phyloP scores from a whole-genome alignment of 2,329 filamentous ascomycete genomes.

The Bertia moriformis region DNA sequence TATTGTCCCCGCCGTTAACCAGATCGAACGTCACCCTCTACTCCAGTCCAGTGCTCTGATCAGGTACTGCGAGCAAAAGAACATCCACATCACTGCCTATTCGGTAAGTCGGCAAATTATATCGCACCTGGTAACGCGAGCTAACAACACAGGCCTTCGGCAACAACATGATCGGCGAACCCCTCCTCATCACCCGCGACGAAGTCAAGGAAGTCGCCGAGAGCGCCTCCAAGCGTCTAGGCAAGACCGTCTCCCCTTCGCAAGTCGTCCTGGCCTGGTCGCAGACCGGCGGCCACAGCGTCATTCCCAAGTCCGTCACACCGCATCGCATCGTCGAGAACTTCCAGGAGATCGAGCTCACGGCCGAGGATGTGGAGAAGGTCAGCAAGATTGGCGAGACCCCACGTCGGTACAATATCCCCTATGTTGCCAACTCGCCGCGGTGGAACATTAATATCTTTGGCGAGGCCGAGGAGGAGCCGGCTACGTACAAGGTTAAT shows the following conservation, averaged over 20 bases:
- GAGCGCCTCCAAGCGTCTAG: constrained; percentile 21
- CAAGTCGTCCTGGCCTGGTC: constrained; percentile 41
- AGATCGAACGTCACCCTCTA: constrained; percentile 55
- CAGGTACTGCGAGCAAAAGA: constrained; percentile 44
- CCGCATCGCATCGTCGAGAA: constrained; percentile 54
- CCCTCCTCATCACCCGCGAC: constrained; percentile 42
- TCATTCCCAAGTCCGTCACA: constrained; percentile 65
- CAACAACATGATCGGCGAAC: constrained; percentile 25
- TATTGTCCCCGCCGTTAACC: constrained; percentile 48
- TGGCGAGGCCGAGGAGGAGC: not conserved
- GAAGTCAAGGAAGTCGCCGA: constrained; percentile 41
- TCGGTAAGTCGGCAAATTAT: constrained; percentile 40
- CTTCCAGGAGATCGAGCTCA: constrained; percentile 52
- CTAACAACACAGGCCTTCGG: constrained; percentile 28
- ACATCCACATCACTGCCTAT: constrained; percentile 54
- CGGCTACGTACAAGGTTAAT: constrained; percentile 1
- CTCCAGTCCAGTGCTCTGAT: constrained; percentile 43
- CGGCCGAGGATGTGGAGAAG: constrained; percentile 25
- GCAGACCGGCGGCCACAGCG: constrained; percentile 44
- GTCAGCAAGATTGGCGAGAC: constrained; percentile 15
- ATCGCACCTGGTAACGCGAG: constrained; percentile 20
- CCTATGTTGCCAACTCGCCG: constrained; percentile 10
- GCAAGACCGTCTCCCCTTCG: constrained; percentile 26
- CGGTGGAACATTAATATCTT: constrained; percentile 1
- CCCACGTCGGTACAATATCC: constrained; percentile 18